Evolutionary conservation across 192 early-diverging fungal species (phyloP).

Genomic region (Coemansia sp.): DNA sequence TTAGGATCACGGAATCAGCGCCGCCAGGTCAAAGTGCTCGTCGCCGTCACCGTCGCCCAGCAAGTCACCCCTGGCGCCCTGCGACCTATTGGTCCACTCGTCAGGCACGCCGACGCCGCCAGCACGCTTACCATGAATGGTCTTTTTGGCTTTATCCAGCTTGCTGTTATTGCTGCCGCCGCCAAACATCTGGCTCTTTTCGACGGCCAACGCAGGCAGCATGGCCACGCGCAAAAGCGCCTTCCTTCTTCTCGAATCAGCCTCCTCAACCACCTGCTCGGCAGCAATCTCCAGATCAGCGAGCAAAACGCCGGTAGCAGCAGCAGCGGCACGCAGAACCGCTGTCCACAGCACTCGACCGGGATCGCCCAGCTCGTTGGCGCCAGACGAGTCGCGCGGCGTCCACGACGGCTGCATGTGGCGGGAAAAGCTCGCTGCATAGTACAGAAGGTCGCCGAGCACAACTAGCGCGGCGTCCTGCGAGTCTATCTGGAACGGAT

Average conservation of each 20-base stretch:
- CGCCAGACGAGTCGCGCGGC: conserved; percentile 25
- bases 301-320: not conserved
- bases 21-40: conserved; percentile 24
- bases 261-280: not conserved
- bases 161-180: not conserved
- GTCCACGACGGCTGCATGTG: conserved; percentile 32
- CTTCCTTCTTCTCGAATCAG: conserved; percentile 16
- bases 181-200: conserved; percentile 33
- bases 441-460: conserved; percentile 23
- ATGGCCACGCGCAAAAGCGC: conserved; percentile 31
- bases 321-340: conserved; percentile 1
- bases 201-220: conserved; percentile 37
- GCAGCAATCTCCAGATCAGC: conserved; percentile 15
- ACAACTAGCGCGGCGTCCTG: conserved; percentile 19
- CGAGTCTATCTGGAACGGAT: conserved; percentile 20
- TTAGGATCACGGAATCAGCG: conserved; percentile 25
- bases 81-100: conserved; percentile 22
- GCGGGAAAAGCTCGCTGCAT: conserved; percentile 11
- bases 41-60: conserved; percentile 30
- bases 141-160: not conserved
- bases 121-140: too few relatives aligned
- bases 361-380: conserved; percentile 25
- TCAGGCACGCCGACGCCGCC: conserved; percentile 4
- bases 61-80: conserved; percentile 1
- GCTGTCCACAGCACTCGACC: conserved; percentile 19